Evolutionary conservation across 2,329 filamentous ascomycete genomes (phyloP).

Genomic region (Verticillium dahliae): DNA sequence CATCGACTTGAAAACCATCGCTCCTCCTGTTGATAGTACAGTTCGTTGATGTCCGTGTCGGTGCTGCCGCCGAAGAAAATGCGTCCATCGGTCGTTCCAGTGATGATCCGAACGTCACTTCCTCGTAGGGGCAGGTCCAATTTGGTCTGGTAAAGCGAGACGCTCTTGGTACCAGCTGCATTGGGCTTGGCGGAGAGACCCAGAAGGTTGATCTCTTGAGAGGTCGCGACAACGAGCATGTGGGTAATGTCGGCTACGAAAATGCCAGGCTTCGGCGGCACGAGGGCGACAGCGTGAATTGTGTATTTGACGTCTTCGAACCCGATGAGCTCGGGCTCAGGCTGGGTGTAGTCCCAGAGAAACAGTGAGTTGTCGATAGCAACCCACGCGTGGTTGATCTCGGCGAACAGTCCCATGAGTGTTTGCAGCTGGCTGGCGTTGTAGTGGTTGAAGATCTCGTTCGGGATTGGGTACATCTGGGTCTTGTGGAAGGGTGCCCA

Average conservation of each 20-base stretch:
- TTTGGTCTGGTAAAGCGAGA: slow-evolving; percentile 81
- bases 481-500: slow-evolving; percentile 89
- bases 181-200: slow-evolving; percentile 67
- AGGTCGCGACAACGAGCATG: slow-evolving; percentile 83
- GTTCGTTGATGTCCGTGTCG: slow-evolving; percentile 85
- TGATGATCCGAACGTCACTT: slow-evolving; percentile 70
- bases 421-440: slow-evolving; percentile 82
- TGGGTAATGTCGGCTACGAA: slow-evolving; percentile 83
- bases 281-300: slow-evolving; percentile 86
- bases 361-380: slow-evolving; percentile 94
- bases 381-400: slow-evolving; percentile 92
- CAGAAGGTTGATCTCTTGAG: slow-evolving; percentile 77
- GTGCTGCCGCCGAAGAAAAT: slow-evolving; percentile 84
- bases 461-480: slow-evolving; percentile 83
- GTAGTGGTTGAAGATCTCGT: slow-evolving; percentile 87
- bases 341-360: slow-evolving; percentile 93
- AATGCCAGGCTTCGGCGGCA: slow-evolving; percentile 77
- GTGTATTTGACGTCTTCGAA: slow-evolving; percentile 84
- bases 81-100: slow-evolving; percentile 75
- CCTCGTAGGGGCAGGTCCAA: slow-evolving; percentile 76
- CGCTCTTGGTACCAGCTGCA: slow-evolving; percentile 61
- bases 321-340: slow-evolving; percentile 85
- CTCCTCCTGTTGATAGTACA: slow-evolving; percentile 95
- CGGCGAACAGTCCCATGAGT: slow-evolving; percentile 91
- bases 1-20: slow-evolving; percentile 90